phyloP scores from a whole-genome alignment of 2,329 filamentous ascomycete species.

The Ramularia collo-cygni region DNA sequence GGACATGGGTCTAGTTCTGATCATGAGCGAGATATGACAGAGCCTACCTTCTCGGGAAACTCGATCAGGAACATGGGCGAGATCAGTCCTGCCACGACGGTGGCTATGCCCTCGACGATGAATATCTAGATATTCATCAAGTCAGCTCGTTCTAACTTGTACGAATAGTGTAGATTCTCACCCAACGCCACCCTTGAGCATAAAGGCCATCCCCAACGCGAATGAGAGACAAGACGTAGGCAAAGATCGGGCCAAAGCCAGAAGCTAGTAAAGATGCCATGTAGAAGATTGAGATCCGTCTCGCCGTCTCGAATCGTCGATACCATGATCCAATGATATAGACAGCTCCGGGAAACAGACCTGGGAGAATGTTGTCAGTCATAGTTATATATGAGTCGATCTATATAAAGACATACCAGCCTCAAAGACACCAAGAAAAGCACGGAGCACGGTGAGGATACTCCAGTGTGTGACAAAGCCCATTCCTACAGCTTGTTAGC shows the following conservation, averaged over 20 bases:
- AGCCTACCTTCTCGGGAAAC: slow-evolving; percentile 36
- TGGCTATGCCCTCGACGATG: slow-evolving; percentile 36
- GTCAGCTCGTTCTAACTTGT: background rate
- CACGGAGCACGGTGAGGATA: slow-evolving; percentile 47
- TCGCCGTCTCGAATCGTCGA: slow-evolving; percentile 24
- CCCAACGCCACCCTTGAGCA: slow-evolving; percentile 28
- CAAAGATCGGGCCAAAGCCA: slow-evolving; percentile 31
- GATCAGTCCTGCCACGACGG: slow-evolving; percentile 33
- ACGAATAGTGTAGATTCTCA: background rate
- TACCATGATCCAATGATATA: slow-evolving; percentile 26
- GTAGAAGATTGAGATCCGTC: slow-evolving; percentile 40
- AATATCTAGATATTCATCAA: slow-evolving; percentile 20
- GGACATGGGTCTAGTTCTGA: too few species aligned
- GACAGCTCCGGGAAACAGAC: slow-evolving; percentile 32
- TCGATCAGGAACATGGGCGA: slow-evolving; percentile 34
- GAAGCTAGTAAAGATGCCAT: slow-evolving; percentile 29
- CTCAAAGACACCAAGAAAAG: slow-evolving; percentile 56
- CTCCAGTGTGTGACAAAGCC: slow-evolving; percentile 52
- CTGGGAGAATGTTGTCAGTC: too few species aligned
- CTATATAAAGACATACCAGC: slow-evolving; percentile 44
- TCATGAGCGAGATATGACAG: too few species aligned
- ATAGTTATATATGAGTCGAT: too few species aligned
- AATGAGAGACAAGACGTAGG: slow-evolving; percentile 30
- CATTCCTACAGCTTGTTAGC: slow-evolving; percentile 34
- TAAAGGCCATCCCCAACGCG: slow-evolving; percentile 29